Conservation (phyloP, 73 alveolate species). For the Effrenium voratum region DNA sequence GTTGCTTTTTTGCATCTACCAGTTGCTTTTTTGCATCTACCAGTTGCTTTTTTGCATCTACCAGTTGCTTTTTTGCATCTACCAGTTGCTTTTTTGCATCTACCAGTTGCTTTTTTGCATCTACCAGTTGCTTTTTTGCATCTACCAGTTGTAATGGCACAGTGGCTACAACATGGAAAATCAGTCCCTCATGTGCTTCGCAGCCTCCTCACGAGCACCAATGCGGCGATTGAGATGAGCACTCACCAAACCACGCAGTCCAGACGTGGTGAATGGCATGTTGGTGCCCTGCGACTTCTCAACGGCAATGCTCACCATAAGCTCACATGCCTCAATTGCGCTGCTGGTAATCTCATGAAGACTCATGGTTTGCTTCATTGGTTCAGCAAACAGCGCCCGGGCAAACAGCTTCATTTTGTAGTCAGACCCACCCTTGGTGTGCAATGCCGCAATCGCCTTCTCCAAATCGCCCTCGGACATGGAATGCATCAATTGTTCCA, state of each 20-base stretch:
- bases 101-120: too few species aligned
- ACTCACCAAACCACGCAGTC: not conserved
- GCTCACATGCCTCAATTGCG: not conserved
- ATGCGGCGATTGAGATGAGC: not conserved
- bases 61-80: too few species aligned
- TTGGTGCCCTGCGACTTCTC: too few species aligned
- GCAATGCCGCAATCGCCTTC: not conserved
- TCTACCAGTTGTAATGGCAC: too few species aligned
- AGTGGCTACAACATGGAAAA: not conserved
- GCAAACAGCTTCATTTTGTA: conserved; percentile 2
- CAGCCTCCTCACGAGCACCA: conserved; percentile 57
- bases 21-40: too few species aligned
- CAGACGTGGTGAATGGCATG: not conserved
- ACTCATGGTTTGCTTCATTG: not conserved
- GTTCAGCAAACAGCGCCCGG: not conserved
- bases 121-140: too few species aligned
- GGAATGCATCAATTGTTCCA: not conserved
- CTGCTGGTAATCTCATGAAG: conserved; percentile 20
- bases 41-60: too few species aligned
- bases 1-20: too few species aligned
- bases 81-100: too few species aligned
- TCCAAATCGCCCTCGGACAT: conserved; percentile 9
- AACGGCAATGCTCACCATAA: not conserved
- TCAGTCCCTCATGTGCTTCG: conserved; percentile 39
- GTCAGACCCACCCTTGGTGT: not conserved